Base-by-base conservation (phyloP, 2,329 filamentous ascomycete species). In the Beauveria medogensis region DNA sequence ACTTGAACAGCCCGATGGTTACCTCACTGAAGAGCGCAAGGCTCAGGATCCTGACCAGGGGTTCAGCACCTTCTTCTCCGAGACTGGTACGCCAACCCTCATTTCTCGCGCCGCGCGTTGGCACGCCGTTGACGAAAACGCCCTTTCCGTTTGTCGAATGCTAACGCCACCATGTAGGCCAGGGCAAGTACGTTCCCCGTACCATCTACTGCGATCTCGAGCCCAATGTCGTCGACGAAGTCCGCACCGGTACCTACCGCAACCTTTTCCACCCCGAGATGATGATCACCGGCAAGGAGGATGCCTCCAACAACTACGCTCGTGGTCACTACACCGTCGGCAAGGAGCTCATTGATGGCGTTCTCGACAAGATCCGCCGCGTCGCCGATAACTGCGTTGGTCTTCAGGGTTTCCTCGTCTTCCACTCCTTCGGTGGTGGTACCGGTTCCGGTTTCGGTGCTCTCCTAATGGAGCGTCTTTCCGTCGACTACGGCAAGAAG, bases 241-340 rank as follows among this genome's bases (percentile, higher is more conserved):
- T 97, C 80, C 92, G 94, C 82, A 97, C 92, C 71, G 94, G 94
- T 74, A 79, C 91, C 76, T 99, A 97, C 87, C 90, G 93, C 73
- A 89, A 85, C 75, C 89, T 99, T 67, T 97, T 97, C 87, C 94
- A 97, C 83, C 94, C 94, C 63, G 94, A 97, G 82, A 90, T 95
- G 82, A 96, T 99, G 93, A 97, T 99, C 80, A 96, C 91, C 67
- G 94, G 94, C 80, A 97, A 97, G 88, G 94, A 97, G 85, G 94
- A 97, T 87, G 94, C 94, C 69, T 97, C 93, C 70, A 99, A 99
- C 90, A 99, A 99, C 88, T 97, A 97, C 75, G 94, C 94, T 71
- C 93, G 94, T 85, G 94, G 94, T 69, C 94, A 99, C 84, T 99
- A 99, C 86, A 99, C 94, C 66, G 92, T 97, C 71, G 94, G 94